A percentile compares a stretch with the other conserved stretches of the same genome.
Conservation (phyloP, 192 early-diverging fungal species). For the Linnemannia exigua region DNA sequence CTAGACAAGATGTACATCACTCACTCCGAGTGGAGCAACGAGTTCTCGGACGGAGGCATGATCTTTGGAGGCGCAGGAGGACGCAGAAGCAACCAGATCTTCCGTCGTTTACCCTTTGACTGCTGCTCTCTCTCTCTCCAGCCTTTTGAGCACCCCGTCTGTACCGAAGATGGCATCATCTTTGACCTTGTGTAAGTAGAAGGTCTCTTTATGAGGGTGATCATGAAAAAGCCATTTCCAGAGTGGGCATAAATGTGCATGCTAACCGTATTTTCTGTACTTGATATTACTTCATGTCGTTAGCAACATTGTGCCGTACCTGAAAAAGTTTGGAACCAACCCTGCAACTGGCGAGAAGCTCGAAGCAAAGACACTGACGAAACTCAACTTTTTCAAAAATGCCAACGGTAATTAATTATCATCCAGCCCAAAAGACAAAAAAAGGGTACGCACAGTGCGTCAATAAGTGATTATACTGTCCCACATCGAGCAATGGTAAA, state of each 20-base stretch:
- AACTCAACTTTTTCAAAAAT: slow-evolving; percentile 88
- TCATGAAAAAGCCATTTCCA: too few species aligned
- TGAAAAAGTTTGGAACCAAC: slow-evolving; percentile 85
- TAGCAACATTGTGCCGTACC: slow-evolving; percentile 83
- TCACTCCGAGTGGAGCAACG: slow-evolving; percentile 80
- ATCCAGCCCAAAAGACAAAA: too few species aligned
- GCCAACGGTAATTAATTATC: slow-evolving; percentile 60
- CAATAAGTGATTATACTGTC: not conserved
- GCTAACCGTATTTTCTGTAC: too few species aligned
- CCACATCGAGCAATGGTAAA: not conserved
- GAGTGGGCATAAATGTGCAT: too few species aligned
- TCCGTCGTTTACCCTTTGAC: slow-evolving; percentile 84
- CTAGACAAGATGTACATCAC: slow-evolving; percentile 94
- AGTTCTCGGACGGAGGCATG: slow-evolving; percentile 69
- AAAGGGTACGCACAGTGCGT: not conserved
- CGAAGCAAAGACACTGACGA: slow-evolving; percentile 77
- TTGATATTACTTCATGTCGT: not conserved
- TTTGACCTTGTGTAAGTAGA: slow-evolving; percentile 82
- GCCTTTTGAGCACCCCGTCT: slow-evolving; percentile 89
- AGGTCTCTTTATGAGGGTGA: too few species aligned
- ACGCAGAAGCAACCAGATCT: slow-evolving; percentile 66
- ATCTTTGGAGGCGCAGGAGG: slow-evolving; percentile 75
- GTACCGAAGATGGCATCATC: slow-evolving; percentile 87
- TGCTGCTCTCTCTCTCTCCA: slow-evolving; percentile 93
- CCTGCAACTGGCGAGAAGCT: slow-evolving; percentile 89